A percentile compares a stretch with the other conserved stretches of the same genome.
phyloP scores from a whole-genome alignment of 345 rosid species.

The Salix viminalis region DNA sequence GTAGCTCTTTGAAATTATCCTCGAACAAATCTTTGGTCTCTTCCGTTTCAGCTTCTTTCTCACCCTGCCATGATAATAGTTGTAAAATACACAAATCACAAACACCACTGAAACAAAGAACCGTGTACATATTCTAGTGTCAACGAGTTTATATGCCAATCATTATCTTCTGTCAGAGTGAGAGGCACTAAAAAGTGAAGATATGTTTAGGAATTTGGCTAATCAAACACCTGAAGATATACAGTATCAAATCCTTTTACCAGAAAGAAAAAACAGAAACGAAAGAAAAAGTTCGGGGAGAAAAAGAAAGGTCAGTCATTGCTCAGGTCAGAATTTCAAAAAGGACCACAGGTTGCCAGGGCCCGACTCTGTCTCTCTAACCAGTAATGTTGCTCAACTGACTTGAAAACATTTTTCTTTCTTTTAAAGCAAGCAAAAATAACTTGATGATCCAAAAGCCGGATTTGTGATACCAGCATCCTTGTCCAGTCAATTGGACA shows the following conservation, averaged over 20 bases:
- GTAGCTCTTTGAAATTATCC: constrained; percentile 68
- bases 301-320: background rate
- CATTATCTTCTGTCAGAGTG: background rate
- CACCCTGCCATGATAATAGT: constrained; percentile 35
- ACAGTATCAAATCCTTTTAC: constrained; percentile 9
- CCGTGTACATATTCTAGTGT: background rate
- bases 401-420: background rate
- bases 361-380: background rate
- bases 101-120: background rate
- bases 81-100: background rate
- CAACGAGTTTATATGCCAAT: too few relatives aligned
- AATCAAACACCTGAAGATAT: constrained; percentile 6
- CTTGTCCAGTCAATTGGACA: background rate
- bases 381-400: background rate
- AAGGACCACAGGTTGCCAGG: background rate
- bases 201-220: constrained; percentile 5
- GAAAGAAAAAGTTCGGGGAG: background rate
- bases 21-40: constrained; percentile 51
- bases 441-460: background rate
- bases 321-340: background rate
- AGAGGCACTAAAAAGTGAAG: too few relatives aligned
- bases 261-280: background rate
- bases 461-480: background rate
- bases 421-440: background rate
- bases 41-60: constrained; percentile 38